Evolutionary conservation across 1,139 yeast species (phyloP).

Genomic region (Candida albicans): DNA sequence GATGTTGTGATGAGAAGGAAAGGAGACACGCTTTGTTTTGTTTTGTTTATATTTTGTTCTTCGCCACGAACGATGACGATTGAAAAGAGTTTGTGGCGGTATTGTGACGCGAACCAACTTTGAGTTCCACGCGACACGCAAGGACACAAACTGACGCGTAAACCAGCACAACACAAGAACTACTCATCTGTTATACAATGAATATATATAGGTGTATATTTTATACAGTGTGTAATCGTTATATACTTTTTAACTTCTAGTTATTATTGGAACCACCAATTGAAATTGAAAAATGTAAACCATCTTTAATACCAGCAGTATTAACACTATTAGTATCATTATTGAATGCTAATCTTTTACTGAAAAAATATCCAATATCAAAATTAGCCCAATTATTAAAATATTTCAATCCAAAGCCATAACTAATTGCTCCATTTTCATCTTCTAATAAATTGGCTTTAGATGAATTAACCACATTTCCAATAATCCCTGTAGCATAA

Average conservation of each 20-base stretch:
- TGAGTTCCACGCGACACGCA: no score
- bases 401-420: constrained; percentile 47
- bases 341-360: constrained; percentile 25
- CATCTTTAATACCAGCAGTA: constrained; percentile 40
- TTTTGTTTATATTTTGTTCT: no score
- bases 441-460: constrained; percentile 23
- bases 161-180: no score
- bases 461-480: constrained; percentile 29
- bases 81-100: no score
- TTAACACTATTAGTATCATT: constrained; percentile 16
- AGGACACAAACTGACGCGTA: no score
- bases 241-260: neutral
- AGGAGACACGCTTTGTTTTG: no score
- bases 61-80: no score
- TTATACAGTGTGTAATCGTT: neutral
- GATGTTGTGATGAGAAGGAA: no score
- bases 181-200: no score
- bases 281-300: constrained; percentile 48
- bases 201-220: neutral
- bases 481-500: constrained; percentile 37
- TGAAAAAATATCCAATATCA: constrained; percentile 47
- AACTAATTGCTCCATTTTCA: constrained; percentile 29
- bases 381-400: constrained; percentile 47
- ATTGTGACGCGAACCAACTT: no score
- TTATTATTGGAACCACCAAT: constrained; percentile 41